Base-by-base conservation (phyloP, 2,329 filamentous ascomycete genomes). In the Beauveria caledonica region DNA sequence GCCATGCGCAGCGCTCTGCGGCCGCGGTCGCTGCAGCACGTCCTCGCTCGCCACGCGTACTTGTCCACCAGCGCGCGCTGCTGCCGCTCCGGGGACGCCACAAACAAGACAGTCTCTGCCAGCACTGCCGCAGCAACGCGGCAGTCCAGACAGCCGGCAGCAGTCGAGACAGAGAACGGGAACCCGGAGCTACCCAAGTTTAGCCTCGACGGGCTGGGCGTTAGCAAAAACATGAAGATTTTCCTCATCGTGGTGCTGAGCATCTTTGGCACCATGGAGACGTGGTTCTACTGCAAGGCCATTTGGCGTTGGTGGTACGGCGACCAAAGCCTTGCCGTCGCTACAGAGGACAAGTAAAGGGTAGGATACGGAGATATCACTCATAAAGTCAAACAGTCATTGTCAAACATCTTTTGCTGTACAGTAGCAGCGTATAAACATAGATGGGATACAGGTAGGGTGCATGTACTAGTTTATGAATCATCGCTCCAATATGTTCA, bases 181-280 rank as follows among this genome's bases (percentile, higher is more conserved):
- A 65, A 68, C 40, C 65, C 64, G 0, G 60, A 65, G 0, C 63
- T 67, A 9, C 68, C 68, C 9, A 58, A 61, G 1, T 69, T 71
- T 33, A 71, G 62, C 25, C 36, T 72, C 6, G 54, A 68, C 3
- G 65, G 64, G 5, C 49, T 73, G 0, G 70, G 71, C 3, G 54
- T 72, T 5, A 66, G 69, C 61, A 70, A 63, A 27, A 67, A 66
- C 19, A 68, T 68, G 63, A 71, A 61, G 19, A 33, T 70, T 1
- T 48, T 64, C 10, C 40, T 72, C 5, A 55, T 71, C 9, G 62
- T 63, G 1, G 52, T 71, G 2, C 44, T 73, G 7, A 63, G 66
- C 53, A 65, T 73, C 13, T 67, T 71, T 25, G 71, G 69, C 23
- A 72, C 68, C 1, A 67, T 72, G 6, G 70, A 73, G 58, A 69